Evolutionary conservation across 257 asterid species (phyloP).

Genomic region (Datura wrightii): DNA sequence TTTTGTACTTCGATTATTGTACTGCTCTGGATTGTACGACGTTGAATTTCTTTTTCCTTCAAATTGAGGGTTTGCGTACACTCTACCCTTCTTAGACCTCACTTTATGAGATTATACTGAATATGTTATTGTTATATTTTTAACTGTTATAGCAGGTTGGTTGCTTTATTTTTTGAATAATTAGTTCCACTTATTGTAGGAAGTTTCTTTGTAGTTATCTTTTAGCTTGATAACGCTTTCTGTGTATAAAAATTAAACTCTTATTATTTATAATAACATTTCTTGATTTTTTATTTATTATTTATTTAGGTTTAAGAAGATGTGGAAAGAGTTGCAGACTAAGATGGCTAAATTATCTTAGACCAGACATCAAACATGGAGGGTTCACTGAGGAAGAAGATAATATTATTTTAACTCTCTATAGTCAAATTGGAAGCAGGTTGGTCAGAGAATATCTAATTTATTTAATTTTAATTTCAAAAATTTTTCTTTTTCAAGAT

Average conservation of each 20-base stretch:
- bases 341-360: conserved; percentile 78
- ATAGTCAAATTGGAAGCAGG: conserved; percentile 72
- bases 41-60: too few relatives aligned
- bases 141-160: too few relatives aligned
- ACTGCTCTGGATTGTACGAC: too few relatives aligned
- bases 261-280: not conserved
- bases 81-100: too few relatives aligned
- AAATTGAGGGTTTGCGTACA: too few relatives aligned
- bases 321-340: conserved; percentile 83
- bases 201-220: not conserved
- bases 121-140: too few relatives aligned
- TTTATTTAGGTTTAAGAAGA: conserved; percentile 57
- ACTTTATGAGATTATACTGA: too few relatives aligned
- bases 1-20: too few relatives aligned
- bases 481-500: too few relatives aligned
- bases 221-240: not conserved
- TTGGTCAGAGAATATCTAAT: not conserved
- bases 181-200: not conserved
- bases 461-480: not conserved
- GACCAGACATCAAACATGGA: conserved; percentile 76
- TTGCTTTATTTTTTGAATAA: too few relatives aligned
- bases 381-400: conserved; percentile 73
- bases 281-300: not conserved
- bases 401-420: conserved; percentile 51
- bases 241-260: not conserved